phyloP scores from a whole-genome alignment of 768 basidiomycete genomes.

The Mycena rebaudengoi region DNA sequence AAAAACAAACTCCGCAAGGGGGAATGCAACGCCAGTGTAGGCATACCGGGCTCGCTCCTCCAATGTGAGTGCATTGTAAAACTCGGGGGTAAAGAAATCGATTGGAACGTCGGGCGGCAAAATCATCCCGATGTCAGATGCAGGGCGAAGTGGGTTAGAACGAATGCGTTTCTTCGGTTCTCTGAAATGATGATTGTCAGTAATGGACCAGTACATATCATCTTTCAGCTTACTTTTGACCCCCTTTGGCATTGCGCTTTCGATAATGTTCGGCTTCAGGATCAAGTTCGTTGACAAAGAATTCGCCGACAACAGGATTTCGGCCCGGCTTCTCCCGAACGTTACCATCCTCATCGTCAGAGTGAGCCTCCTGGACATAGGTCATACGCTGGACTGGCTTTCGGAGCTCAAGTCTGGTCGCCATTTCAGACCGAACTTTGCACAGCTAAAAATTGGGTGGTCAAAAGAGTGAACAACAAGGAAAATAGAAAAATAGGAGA shows the following conservation, averaged over 20 bases:
- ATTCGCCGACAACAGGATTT: background rate
- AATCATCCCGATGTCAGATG: background rate
- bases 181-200: background rate
- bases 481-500: background rate
- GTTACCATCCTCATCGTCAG: background rate
- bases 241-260: conserved; percentile 2
- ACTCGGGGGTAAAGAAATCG: background rate
- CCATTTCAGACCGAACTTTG: background rate
- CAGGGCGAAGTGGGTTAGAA: background rate
- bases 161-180: background rate
- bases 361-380: background rate
- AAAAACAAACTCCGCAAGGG: background rate
- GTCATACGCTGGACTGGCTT: background rate
- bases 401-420: background rate
- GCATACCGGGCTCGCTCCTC: conserved; percentile 1
- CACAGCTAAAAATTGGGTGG: background rate
- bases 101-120: background rate
- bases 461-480: background rate
- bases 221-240: background rate
- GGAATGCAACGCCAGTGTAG: background rate
- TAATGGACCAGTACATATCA: background rate
- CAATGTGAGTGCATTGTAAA: background rate
- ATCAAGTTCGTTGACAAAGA: background rate
- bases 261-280: background rate
- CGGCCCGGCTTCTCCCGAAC: background rate